These are phyloP conservation scores for Periconia digitata DNA, from an alignment of 2,329 filamentous ascomycete genomes.

Conservation along the genomic window DNA sequence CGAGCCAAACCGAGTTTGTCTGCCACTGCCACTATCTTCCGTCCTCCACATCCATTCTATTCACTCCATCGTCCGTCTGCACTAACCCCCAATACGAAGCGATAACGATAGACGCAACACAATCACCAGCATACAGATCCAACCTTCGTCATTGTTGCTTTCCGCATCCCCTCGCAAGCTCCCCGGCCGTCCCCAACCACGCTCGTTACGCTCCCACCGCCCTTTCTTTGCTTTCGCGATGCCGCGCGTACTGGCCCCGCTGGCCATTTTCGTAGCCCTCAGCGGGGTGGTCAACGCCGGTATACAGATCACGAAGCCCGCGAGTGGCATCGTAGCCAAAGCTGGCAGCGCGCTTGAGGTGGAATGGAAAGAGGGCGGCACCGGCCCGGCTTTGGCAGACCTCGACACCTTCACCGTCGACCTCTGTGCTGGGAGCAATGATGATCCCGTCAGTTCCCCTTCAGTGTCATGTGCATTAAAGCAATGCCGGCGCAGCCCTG, in stretches of 20 bases:
- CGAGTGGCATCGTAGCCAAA: conserved; percentile 53
- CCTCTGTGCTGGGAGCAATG: conserved; percentile 63
- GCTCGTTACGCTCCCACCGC: conserved; percentile 17
- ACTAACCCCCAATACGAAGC: conserved; percentile 2
- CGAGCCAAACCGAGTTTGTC: too few relatives aligned
- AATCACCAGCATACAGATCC: background rate
- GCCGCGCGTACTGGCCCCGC: conserved; percentile 27
- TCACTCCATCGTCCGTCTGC: background rate
- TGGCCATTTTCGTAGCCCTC: conserved; percentile 40
- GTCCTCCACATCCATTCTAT: conserved; percentile 6
- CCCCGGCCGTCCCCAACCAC: conserved; percentile 6
- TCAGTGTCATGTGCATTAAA: conserved; percentile 4
- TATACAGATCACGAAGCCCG: conserved; percentile 57
- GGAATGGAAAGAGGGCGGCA: conserved; percentile 59
- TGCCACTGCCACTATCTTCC: too few relatives aligned
- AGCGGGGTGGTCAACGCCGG: conserved; percentile 52
- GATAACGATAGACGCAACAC: too few relatives aligned
- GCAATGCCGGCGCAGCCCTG: conserved; percentile 5
- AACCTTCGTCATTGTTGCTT: conserved; percentile 1
- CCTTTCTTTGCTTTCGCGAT: conserved; percentile 18
- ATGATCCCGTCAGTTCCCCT: conserved; percentile 34
- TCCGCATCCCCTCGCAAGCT: conserved; percentile 1
- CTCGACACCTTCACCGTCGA: conserved; percentile 60
- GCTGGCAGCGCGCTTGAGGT: conserved; percentile 56
- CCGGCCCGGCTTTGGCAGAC: conserved; percentile 52